Evolutionary conservation across 2,329 filamentous ascomycete species (phyloP), one percentile per base, ranked within the genome.

Genomic region (Lecanicillium sp.): DNA sequence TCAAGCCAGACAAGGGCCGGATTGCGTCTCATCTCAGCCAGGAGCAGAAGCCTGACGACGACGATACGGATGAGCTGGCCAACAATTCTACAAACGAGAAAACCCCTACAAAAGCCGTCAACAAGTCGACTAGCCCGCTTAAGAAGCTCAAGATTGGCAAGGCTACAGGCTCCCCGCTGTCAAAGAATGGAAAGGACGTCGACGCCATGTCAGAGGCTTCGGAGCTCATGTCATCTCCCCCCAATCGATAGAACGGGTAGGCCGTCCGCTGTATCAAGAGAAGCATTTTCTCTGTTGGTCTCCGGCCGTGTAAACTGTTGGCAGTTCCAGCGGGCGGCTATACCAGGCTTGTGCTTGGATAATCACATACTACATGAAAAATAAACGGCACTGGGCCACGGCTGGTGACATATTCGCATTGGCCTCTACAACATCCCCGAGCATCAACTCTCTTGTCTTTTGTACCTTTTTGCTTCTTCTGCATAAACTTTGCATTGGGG

Each of bases 1-100:
- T 59, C 9, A 77, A 75, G 54, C 76, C 75, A 57, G 71, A 77
- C 14, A 75, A 73, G 55, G 57, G 65, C 40, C 76, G 75, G 57
- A 49, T 56, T n/a, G 57, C 58, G 43, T 75, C 71, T 7, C 60
- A 63, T 25, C 58, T 74, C 40, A 71, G 65, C 44, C 64, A 70
- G 29, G 70, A 73, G 53, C 68, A 69, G 35, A 66, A 59, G 48
- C 43, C 52, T 6, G 54, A 56, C 37, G 55, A 57, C 33, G 47
- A 51, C 17, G 54, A 46, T 11, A 25, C 22, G 22, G 22, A 25
- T 11, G 22, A 25, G 6, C 7, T 25, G 7, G 11, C 7, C 11
- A 25, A 7, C 22, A 25, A 7, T 12, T 41, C 46, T 30, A 33
- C 44, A 18, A 32, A 29, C 11, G 48, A 46, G 13, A 48, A 60